Conservation (phyloP, 1,284 basidiomycete genomes). For the Moesziomyces globuligerus region DNA sequence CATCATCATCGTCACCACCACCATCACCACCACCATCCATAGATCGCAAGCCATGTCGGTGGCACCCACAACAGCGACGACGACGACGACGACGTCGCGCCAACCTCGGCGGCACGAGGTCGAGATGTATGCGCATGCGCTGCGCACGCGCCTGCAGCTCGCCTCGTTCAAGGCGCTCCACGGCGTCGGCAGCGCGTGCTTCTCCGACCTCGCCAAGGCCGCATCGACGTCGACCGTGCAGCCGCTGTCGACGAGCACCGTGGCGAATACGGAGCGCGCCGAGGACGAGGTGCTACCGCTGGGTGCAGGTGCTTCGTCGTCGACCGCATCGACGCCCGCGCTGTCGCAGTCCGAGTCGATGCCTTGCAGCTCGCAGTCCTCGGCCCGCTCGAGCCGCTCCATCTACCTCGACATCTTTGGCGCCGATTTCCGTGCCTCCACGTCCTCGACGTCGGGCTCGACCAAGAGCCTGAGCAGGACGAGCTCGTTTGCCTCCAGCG, state of each 20-base stretch:
- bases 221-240: not conserved
- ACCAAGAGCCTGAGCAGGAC: constrained; percentile 15
- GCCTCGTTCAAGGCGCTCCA: constrained; percentile 47
- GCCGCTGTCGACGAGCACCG: constrained; percentile 25
- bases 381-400: constrained; percentile 22
- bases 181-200: constrained; percentile 27
- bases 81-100: constrained; percentile 5
- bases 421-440: constrained; percentile 27
- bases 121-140: constrained; percentile 44
- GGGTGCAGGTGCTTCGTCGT: no score
- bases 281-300: no score
- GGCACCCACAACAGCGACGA: constrained; percentile 1
- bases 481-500: constrained; percentile 22
- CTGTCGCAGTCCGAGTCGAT: constrained; percentile 33
- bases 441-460: not conserved
- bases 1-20: not conserved
- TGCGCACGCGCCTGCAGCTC: constrained; percentile 42
- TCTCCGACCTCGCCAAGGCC: constrained; percentile 22
- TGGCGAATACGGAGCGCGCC: constrained; percentile 8
- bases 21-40: constrained; percentile 4
- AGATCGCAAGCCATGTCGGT: not conserved
- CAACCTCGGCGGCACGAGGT: constrained; percentile 26
- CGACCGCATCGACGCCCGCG: constrained; percentile 21
- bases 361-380: constrained; percentile 27
- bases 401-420: constrained; percentile 50